Percentiles rank a stretch among this genome's conserved stretches.
Evolutionary conservation across 2,329 filamentous ascomycete species (phyloP).

Genomic region (Neonectria coccinea): DNA sequence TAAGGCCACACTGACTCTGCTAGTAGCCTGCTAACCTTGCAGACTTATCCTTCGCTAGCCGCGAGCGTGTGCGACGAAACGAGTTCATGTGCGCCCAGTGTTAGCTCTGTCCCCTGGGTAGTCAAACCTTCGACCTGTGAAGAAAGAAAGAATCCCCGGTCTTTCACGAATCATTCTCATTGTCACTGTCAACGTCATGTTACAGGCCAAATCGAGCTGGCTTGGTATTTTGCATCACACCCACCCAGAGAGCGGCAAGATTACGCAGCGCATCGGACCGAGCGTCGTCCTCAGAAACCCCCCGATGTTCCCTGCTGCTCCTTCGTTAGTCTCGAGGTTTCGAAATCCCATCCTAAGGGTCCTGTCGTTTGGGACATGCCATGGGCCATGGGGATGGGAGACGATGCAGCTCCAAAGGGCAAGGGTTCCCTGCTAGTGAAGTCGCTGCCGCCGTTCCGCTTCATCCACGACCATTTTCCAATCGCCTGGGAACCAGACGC

Average conservation of each 20-base stretch:
- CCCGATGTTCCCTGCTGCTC: constrained; percentile 7
- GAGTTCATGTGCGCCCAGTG: constrained; percentile 2
- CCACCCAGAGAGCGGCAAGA: constrained; percentile 16
- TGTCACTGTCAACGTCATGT: constrained; percentile 8
- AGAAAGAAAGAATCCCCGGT: constrained; percentile 6
- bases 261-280: constrained; percentile 22
- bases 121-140: constrained; percentile 7
- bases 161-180: constrained; percentile 2
- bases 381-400: constrained; percentile 33
- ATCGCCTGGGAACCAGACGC: constrained; percentile 41
- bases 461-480: constrained; percentile 40
- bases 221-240: neutral
- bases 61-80: constrained; percentile 1
- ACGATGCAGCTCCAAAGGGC: constrained; percentile 28
- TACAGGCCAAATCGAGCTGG: neutral
- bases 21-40: constrained; percentile 11
- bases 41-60: constrained; percentile 14
- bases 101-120: neutral
- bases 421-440: constrained; percentile 40
- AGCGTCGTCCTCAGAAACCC: constrained; percentile 1
- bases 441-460: constrained; percentile 31
- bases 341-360: constrained; percentile 31
- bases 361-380: constrained; percentile 28
- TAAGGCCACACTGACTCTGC: constrained; percentile 22
- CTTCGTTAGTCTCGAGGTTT: constrained; percentile 14